Base-by-base conservation (phyloP, 2,329 filamentous ascomycete genomes). In the Sporothrix protearum region DNA sequence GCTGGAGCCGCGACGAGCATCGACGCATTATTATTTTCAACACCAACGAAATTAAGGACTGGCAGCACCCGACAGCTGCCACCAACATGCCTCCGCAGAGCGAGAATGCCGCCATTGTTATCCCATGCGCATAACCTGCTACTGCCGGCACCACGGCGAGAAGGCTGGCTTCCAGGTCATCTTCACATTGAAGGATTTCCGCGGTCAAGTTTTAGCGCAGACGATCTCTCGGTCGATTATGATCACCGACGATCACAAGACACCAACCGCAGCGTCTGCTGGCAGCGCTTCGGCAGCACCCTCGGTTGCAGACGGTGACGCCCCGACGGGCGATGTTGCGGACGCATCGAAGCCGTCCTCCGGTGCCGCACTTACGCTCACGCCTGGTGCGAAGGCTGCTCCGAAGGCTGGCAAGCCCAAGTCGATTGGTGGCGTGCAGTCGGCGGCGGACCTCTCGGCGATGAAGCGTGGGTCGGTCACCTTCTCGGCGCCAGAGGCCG, bases 171-270 rank as follows among this genome's bases (percentile, higher is more conserved):
- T 97, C 81, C 85, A 87, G 74, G 94, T 98, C 76, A 97, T 99
- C 74, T 97, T 98, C 81, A 98, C 95, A 0, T 86, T 99, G 77
- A 97, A 94, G 78, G 93, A 97, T 80, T 88, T 88, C 77, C 83
- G 88, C 74, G 92, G 90, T 76, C 89, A 89, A 59, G 83, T 97
- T 42, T 83, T 98, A 57, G 92, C 93, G 7, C 95, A 99, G 81
- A 89, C 90, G 69, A 91, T 97, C 75, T 93, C 93, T 25, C 89
- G 91, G 71, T 92, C 93, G 0, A 97, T 98, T 75, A 95, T 97
- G 87, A 97, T 98, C 74, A 98, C 96, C 0, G 95, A 99, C 79
- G 95, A 99, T 78, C 95, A 98, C 83, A 98, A 98, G 83, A 97
- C 93, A 8, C 91, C 76, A 2, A 71, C 73, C 2, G 71, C 70